These are phyloP conservation scores for Spathaspora boniae DNA, from an alignment of 805 yeast species.

Conservation along the genomic window DNA sequence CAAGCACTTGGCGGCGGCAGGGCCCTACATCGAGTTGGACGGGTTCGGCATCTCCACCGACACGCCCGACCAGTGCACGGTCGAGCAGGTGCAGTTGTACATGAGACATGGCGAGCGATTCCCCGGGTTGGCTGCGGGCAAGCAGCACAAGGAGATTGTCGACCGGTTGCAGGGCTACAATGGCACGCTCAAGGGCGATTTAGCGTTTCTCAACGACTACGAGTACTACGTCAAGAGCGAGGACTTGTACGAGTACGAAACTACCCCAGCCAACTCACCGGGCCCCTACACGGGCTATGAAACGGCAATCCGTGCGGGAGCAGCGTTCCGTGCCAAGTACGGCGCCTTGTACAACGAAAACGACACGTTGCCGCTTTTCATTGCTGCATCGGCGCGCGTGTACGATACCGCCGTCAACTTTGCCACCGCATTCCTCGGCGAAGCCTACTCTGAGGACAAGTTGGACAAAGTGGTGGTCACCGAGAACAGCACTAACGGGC, in stretches of 20 bases:
- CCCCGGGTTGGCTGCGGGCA: constrained; percentile 22
- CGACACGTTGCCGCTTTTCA: constrained; percentile 46
- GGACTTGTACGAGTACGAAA: constrained; percentile 46
- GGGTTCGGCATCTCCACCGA: constrained; percentile 56
- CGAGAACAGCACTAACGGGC: constrained; percentile 50
- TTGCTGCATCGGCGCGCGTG: constrained; percentile 54
- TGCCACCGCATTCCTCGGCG: constrained; percentile 57
- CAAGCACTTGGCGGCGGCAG: constrained; percentile 52
- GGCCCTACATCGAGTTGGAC: constrained; percentile 47
- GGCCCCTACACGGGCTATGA: constrained; percentile 51
- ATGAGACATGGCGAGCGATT: constrained; percentile 82
- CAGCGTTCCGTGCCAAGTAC: constrained; percentile 46
- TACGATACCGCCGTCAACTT: constrained; percentile 53
- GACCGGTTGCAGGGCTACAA: constrained; percentile 24
- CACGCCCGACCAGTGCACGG: constrained; percentile 47
- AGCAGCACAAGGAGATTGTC: constrained; percentile 18
- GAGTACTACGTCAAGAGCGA: constrained; percentile 42
- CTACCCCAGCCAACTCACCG: constrained; percentile 41
- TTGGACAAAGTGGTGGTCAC: constrained; percentile 38
- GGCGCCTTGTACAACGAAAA: constrained; percentile 39
- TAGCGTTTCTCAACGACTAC: constrained; percentile 53
- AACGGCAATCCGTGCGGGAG: constrained; percentile 50
- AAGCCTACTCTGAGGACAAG: constrained; percentile 34
- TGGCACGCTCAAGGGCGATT: constrained; percentile 43
- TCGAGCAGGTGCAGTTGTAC: constrained; percentile 66